Conservation (phyloP, 148 eudicot species). For the Cornus florida region DNA sequence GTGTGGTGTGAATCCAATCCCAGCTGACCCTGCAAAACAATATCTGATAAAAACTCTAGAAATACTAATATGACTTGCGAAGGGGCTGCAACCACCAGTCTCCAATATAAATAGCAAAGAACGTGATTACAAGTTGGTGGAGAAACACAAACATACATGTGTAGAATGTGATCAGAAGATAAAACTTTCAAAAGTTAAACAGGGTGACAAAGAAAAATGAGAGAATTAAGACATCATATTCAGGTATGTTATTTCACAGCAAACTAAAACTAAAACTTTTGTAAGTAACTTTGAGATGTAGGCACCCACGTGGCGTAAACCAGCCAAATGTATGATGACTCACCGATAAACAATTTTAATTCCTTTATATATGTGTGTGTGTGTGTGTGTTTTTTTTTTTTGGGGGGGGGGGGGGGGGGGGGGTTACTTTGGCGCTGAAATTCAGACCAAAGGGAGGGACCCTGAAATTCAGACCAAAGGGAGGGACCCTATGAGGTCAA, state of each 20-base stretch:
- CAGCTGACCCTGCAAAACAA: slow-evolving; percentile 54
- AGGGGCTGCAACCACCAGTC: neutral
- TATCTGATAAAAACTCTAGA: neutral
- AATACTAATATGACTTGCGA: neutral
- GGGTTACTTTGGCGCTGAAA: too few relatives aligned
- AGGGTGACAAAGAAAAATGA: neutral
- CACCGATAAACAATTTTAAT: too few relatives aligned
- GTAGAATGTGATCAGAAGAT: neutral
- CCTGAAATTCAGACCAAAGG: too few relatives aligned
- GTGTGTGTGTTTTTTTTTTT: too few relatives aligned
- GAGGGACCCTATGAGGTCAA: too few relatives aligned
- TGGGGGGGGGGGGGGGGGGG: too few relatives aligned
- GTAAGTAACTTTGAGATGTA: neutral
- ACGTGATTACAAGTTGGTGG: neutral
- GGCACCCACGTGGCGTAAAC: too few relatives aligned
- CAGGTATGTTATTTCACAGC: neutral
- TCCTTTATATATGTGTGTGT: too few relatives aligned
- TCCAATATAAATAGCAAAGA: neutral
- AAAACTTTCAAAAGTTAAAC: neutral
- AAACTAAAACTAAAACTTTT: too few relatives aligned
- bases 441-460: too few relatives aligned
- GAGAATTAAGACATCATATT: slow-evolving; percentile 18
- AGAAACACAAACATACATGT: neutral
- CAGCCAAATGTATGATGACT: too few relatives aligned
- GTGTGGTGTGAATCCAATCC: slow-evolving; percentile 71